Conservation (phyloP, 2,329 filamentous ascomycete genomes). For the Aureobasidium sp. region DNA sequence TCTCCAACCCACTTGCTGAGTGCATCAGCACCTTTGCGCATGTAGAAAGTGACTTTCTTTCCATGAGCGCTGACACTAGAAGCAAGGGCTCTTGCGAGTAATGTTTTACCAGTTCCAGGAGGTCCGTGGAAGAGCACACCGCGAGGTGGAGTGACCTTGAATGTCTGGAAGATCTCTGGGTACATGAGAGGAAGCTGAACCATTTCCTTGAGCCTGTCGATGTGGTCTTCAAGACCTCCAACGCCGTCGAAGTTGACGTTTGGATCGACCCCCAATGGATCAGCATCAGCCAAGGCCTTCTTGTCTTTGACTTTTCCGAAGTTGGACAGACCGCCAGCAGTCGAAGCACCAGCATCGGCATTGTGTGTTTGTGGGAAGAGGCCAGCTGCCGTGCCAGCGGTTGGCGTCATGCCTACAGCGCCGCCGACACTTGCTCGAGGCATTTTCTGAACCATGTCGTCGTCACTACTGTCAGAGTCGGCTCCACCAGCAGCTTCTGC, state of each 20-base stretch:
- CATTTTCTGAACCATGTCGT: constrained; percentile 65
- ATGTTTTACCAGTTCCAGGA: constrained; percentile 93
- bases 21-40: constrained; percentile 97
- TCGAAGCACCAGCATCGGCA: constrained; percentile 45
- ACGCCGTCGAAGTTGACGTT: constrained; percentile 92
- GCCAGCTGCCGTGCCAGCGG: constrained; percentile 41
- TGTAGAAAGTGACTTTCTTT: constrained; percentile 96
- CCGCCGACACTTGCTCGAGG: constrained; percentile 42
- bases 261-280: constrained; percentile 86
- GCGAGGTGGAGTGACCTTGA: constrained; percentile 87
- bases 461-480: constrained; percentile 95
- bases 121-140: constrained; percentile 96
- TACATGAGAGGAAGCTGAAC: constrained; percentile 89
- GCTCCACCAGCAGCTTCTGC: constrained; percentile 66
- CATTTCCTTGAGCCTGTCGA: constrained; percentile 98
- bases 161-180: constrained; percentile 83
- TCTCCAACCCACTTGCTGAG: constrained; percentile 99
- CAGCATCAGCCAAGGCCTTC: constrained; percentile 84
- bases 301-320: constrained; percentile 90
- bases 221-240: constrained; percentile 84
- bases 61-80: constrained; percentile 84
- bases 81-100: constrained; percentile 87
- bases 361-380: constrained; percentile 50
- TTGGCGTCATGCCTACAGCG: constrained; percentile 56
- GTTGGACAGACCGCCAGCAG: constrained; percentile 57